These are phyloP conservation scores for Ulmus americana DNA, from an alignment of 331 rosid genomes.

Conservation along the genomic window DNA sequence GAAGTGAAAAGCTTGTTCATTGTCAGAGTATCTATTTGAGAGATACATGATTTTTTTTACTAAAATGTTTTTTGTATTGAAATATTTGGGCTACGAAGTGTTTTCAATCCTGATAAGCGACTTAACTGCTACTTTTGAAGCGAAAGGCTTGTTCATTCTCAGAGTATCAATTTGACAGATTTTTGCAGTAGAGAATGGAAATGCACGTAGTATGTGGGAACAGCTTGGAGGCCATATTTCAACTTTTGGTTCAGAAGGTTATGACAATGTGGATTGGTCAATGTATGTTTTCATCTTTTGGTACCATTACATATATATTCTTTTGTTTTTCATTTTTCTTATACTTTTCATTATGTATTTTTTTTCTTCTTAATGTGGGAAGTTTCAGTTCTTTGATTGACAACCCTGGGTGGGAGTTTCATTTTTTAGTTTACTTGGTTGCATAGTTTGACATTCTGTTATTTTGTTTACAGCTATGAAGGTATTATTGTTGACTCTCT, in stretches of 20 bases:
- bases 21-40: slow-evolving; percentile 34
- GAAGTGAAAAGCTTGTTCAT: slow-evolving; percentile 17
- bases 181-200: slow-evolving; percentile 61
- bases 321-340: neutral
- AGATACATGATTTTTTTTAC: slow-evolving; percentile 30
- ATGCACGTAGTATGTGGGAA: slow-evolving; percentile 66
- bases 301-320: neutral
- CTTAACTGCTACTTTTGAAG: slow-evolving; percentile 26
- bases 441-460: slow-evolving; percentile 3
- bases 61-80: slow-evolving; percentile 6
- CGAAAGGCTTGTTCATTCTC: slow-evolving; percentile 27
- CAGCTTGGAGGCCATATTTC: slow-evolving; percentile 51
- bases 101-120: slow-evolving; percentile 10
- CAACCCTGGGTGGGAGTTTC: slow-evolving; percentile 7
- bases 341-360: neutral
- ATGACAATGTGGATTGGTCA: slow-evolving; percentile 70
- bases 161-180: slow-evolving; percentile 50
- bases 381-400: slow-evolving; percentile 1
- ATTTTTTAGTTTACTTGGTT: slow-evolving; percentile 16
- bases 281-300: slow-evolving; percentile 45
- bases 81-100: slow-evolving; percentile 3
- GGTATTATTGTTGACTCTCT: slow-evolving; percentile 70
- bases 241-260: slow-evolving; percentile 40
- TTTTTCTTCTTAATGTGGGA: neutral
- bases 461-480: slow-evolving; percentile 58